These are phyloP conservation scores for Cyclostephanos tholiformis DNA, from an alignment of 108 stramenopile genomes.

Conservation along the genomic window DNA sequence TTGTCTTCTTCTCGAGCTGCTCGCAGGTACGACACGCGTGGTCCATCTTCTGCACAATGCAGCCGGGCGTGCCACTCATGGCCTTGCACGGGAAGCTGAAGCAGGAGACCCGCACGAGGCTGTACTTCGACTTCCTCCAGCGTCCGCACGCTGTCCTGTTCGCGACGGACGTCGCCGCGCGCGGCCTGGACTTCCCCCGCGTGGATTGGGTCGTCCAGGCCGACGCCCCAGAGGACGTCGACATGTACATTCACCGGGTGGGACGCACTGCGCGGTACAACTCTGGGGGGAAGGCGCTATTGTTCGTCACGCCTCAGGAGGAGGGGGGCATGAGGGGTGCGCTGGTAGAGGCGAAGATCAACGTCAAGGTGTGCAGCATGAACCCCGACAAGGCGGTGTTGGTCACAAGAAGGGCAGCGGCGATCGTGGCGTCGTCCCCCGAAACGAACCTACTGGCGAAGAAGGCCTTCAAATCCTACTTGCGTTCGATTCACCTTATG, in stretches of 20 bases:
- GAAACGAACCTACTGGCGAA: slow-evolving; percentile 79
- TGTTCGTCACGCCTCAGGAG: slow-evolving; percentile 90
- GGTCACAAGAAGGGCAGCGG: slow-evolving; percentile 86
- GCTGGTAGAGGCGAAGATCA: slow-evolving; percentile 71
- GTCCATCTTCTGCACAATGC: slow-evolving; percentile 90
- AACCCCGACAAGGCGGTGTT: slow-evolving; percentile 93
- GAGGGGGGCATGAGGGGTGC: slow-evolving; percentile 62
- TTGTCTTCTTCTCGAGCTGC: slow-evolving; percentile 97
- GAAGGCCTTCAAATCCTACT: slow-evolving; percentile 92
- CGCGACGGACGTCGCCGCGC: slow-evolving; percentile 95
- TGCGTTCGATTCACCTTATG: slow-evolving; percentile 88
- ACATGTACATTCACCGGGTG: slow-evolving; percentile 93
- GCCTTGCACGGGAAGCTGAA: slow-evolving; percentile 99
- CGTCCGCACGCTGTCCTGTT: slow-evolving; percentile 92
- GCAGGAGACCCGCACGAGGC: slow-evolving; percentile 91
- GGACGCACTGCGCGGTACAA: slow-evolving; percentile 94
- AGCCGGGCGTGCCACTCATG: slow-evolving; percentile 95
- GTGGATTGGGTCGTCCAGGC: slow-evolving; percentile 99
- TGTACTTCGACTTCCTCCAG: slow-evolving; percentile 94
- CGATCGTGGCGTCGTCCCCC: slow-evolving; percentile 80
- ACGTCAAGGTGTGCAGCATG: slow-evolving; percentile 83
- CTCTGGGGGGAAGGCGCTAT: slow-evolving; percentile 82
- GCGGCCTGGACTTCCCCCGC: slow-evolving; percentile 96
- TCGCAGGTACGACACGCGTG: slow-evolving; percentile 95
- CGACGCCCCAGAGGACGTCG: slow-evolving; percentile 97